These are phyloP conservation scores for Diaporthe sp. DNA, from an alignment of 2,329 filamentous ascomycete genomes.

Conservation along the genomic window DNA sequence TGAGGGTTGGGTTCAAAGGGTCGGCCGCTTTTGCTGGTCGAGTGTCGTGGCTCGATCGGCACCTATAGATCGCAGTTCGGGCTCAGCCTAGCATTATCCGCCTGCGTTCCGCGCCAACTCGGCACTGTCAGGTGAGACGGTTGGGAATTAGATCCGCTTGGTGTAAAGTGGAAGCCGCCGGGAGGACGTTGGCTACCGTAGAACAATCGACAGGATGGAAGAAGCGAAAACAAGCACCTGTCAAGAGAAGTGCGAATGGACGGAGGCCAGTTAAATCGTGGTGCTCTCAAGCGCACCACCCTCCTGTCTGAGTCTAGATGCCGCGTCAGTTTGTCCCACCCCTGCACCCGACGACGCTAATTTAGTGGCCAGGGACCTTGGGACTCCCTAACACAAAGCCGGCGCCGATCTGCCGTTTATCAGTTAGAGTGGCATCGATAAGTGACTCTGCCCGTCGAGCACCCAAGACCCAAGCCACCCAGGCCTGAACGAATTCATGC, in stretches of 20 bases:
- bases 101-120: constrained; percentile 1
- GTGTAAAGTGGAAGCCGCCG: neutral
- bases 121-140: constrained; percentile 13
- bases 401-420: constrained; percentile 6
- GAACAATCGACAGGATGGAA: constrained; percentile 6
- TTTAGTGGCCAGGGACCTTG: neutral
- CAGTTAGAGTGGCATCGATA: constrained; percentile 25
- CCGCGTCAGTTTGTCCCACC: constrained; percentile 32
- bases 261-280: constrained; percentile 17
- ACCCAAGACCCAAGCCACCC: neutral
- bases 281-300: neutral
- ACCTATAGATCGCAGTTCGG: constrained; percentile 2
- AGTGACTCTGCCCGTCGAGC: neutral
- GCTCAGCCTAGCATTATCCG: constrained; percentile 26
- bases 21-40: constrained; percentile 23
- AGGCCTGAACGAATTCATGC: constrained; percentile 13
- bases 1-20: constrained; percentile 25
- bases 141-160: neutral
- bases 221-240: neutral
- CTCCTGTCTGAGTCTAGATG: constrained; percentile 23
- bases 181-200: neutral
- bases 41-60: constrained; percentile 30
- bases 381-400: constrained; percentile 3
- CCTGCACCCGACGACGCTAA: constrained; percentile 12
- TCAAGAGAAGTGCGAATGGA: constrained; percentile 14